These are phyloP conservation scores for Vaccinium myrtillus DNA, from an alignment of 148 eudicot genomes.

Conservation along the genomic window DNA sequence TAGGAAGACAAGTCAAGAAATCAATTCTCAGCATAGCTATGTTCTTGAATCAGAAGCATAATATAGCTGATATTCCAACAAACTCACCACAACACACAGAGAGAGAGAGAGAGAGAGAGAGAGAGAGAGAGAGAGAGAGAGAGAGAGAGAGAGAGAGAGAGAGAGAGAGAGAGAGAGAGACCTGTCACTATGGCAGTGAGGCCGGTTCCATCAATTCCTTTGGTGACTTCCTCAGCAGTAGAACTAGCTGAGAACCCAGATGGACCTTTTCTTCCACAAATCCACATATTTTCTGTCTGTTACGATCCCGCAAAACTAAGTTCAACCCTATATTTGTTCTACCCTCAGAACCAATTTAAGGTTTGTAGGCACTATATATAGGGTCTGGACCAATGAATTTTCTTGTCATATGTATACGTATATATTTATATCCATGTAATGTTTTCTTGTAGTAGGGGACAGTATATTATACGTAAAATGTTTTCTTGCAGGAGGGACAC, in stretches of 20 bases:
- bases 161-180: background rate
- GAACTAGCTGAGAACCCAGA: background rate
- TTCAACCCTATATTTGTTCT: background rate
- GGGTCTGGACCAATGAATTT: background rate
- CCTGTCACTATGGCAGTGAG: background rate
- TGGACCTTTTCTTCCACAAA: background rate
- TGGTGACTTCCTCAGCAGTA: background rate
- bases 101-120: background rate
- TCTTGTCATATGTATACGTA: too few species aligned
- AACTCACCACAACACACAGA: background rate
- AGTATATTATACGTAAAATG: background rate
- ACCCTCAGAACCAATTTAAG: background rate
- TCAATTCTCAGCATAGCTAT: background rate
- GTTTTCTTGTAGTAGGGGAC: background rate
- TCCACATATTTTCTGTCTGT: background rate
- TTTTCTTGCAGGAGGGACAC: background rate
- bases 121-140: too few species aligned
- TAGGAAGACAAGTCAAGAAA: background rate
- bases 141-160: background rate
- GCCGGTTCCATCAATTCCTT: background rate
- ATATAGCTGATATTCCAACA: background rate
- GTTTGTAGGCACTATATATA: background rate
- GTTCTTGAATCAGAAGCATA: background rate
- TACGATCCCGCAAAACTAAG: background rate
- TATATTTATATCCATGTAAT: too few species aligned